Conservation (phyloP, 1,284 basidiomycete genomes). For the Chiua sp. region DNA sequence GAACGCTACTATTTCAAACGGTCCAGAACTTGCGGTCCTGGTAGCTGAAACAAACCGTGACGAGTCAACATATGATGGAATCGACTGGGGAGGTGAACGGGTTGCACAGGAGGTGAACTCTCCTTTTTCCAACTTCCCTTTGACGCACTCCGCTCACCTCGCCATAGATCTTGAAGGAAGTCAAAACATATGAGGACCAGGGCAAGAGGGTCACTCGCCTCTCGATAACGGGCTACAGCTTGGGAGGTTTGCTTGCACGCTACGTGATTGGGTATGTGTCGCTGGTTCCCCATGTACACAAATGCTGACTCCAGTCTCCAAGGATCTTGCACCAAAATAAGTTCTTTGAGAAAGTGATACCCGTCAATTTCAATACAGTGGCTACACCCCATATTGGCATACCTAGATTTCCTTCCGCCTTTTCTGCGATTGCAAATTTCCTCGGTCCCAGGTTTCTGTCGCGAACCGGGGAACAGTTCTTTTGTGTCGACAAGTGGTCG, state of each 20-base stretch:
- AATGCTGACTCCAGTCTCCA: slow-evolving; percentile 5
- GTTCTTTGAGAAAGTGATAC: slow-evolving; percentile 71
- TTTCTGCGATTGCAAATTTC: slow-evolving; percentile 60
- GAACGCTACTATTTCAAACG: slow-evolving; percentile 3
- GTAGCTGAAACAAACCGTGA: slow-evolving; percentile 57
- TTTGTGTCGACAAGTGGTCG: slow-evolving; percentile 77
- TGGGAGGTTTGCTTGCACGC: slow-evolving; percentile 82
- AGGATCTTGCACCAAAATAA: slow-evolving; percentile 68
- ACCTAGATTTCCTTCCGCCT: slow-evolving; percentile 60
- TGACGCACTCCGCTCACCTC: slow-evolving; percentile 9
- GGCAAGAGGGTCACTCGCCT: slow-evolving; percentile 65
- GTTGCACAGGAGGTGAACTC: slow-evolving; percentile 64
- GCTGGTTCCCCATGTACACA: background rate
- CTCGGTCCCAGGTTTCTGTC: slow-evolving; percentile 81
- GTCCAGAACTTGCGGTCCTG: slow-evolving; percentile 52
- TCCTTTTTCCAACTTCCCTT: background rate
- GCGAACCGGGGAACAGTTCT: slow-evolving; percentile 85
- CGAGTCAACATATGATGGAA: slow-evolving; percentile 73
- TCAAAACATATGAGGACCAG: slow-evolving; percentile 55
- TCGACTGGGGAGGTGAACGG: slow-evolving; percentile 77
- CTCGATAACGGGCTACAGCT: slow-evolving; percentile 79
- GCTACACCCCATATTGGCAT: slow-evolving; percentile 85
- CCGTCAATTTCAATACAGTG: slow-evolving; percentile 83
- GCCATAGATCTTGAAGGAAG: slow-evolving; percentile 55
- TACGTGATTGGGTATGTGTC: slow-evolving; percentile 72